Base-by-base conservation (phyloP, 2,329 filamentous ascomycete species). In the Sphaerostilbella broomeana region DNA sequence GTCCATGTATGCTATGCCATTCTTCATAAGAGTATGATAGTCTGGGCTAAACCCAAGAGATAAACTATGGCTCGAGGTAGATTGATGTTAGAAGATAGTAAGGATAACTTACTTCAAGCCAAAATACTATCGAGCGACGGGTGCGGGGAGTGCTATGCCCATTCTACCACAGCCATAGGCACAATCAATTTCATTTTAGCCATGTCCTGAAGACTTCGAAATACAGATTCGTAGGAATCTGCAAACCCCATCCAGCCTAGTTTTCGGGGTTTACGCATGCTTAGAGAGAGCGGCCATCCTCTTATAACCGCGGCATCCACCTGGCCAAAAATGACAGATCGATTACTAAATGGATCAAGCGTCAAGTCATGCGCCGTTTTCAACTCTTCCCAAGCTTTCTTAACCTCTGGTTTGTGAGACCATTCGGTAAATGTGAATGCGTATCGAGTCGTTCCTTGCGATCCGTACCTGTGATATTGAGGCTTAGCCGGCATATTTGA, bases 201-300 rank as follows among this genome's bases (percentile, higher is more conserved):
- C n/a, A n/a, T n/a, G n/a, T 40, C 38, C 5, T 40, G 19, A 35
- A 40, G 35, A 1, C 24, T 35, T 17, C 16, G 22, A 13, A 40
- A 17, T 5, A 40, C 10, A 21, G 22, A 35, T 11, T 35, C 22
- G 4, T 27, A 5, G 2, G 30, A 35, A 7, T 40, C 38, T 3
- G 27, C 11, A 8, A 21, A 40, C 5, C 38, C 38, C 26, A 26
- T 33, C 38, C 38, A 40, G 11, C 38, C 38, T 10, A 12, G 38
- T 32, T 35, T 40, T 35, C 30, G 30, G 9, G 20, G 27, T 29
- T 35, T 35, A 11, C 6, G 17, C 38, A 35, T 35, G 4, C 38
- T 40, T 21, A 12, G 8, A n/a, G 0, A 13, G 30, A 40, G 25
- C 2, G 21, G n/a, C 17, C 15, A 8, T 13, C 4, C 6, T 19